Conservation (phyloP, 2,329 filamentous ascomycete species). For the Epichloe elymi region DNA sequence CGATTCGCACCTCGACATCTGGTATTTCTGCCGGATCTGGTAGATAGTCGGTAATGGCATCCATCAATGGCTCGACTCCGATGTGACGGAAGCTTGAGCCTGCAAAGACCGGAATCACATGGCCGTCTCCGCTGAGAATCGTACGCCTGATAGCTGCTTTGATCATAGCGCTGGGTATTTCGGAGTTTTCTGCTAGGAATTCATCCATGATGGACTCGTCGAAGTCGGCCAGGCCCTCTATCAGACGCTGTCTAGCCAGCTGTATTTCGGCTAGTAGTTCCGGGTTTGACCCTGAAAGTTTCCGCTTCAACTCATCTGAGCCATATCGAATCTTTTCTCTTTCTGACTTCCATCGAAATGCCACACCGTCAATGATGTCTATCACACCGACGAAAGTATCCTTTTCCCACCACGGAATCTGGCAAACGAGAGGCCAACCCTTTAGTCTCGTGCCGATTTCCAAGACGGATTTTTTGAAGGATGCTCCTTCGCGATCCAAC, state of each 20-base stretch:
- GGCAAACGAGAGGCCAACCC: slow-evolving; percentile 81
- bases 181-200: slow-evolving; percentile 65
- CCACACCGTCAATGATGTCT: slow-evolving; percentile 65
- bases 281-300: slow-evolving; percentile 32
- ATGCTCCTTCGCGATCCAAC: slow-evolving; percentile 63
- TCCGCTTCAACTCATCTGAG: slow-evolving; percentile 18
- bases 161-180: slow-evolving; percentile 56
- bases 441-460: slow-evolving; percentile 71
- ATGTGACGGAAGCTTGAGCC: slow-evolving; percentile 91
- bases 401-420: slow-evolving; percentile 88
- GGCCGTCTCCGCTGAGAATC: slow-evolving; percentile 53
- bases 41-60: slow-evolving; percentile 77
- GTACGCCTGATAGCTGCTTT: slow-evolving; percentile 61
- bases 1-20: slow-evolving; percentile 63
- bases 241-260: slow-evolving; percentile 59
- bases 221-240: slow-evolving; percentile 77
- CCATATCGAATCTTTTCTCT: slow-evolving; percentile 24
- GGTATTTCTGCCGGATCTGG: slow-evolving; percentile 72
- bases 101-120: slow-evolving; percentile 75
- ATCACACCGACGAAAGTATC: slow-evolving; percentile 72
- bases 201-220: slow-evolving; percentile 77
- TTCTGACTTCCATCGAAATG: slow-evolving; percentile 53
- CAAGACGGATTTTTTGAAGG: slow-evolving; percentile 71
- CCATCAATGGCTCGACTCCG: slow-evolving; percentile 81
- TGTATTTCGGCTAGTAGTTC: slow-evolving; percentile 54